Percentiles rank a stretch among this genome's conserved stretches.
Evolutionary conservation across 805 yeast species (phyloP).

Genomic region (Metschnikowia dekortorum): DNA sequence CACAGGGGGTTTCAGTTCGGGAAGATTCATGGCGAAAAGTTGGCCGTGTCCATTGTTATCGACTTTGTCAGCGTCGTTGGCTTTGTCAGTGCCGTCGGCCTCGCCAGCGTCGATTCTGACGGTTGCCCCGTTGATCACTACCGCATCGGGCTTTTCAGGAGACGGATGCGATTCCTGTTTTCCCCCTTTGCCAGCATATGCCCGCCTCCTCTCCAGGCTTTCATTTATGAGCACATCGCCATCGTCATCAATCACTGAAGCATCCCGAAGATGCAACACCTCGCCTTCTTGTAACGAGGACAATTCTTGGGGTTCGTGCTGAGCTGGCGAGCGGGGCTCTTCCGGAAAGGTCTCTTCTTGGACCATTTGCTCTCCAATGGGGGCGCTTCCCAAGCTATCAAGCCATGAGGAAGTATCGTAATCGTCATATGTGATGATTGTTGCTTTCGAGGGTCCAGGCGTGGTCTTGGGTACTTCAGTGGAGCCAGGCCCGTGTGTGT

Average conservation of each 20-base stretch:
- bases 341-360: constrained; percentile 20
- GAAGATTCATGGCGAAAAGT: not conserved
- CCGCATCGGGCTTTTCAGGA: constrained; percentile 11
- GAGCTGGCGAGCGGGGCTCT: not conserved
- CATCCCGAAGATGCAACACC: constrained; percentile 56
- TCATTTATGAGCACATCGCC: constrained; percentile 38
- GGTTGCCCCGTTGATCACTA: constrained; percentile 9
- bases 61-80: no score
- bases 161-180: constrained; percentile 15
- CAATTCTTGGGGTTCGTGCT: constrained; percentile 26
- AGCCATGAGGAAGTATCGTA: constrained; percentile 13
- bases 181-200: constrained; percentile 11
- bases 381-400: constrained; percentile 16
- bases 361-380: no score
- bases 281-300: constrained; percentile 35
- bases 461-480: no score
- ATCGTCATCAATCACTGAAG: constrained; percentile 30
- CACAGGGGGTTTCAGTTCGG: not conserved
- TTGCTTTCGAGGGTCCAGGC: no score
- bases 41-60: no score
- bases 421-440: constrained; percentile 9
- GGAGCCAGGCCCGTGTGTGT: no score
- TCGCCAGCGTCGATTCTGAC: not conserved
- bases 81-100: no score
- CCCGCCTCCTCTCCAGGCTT: constrained; percentile 13